Evolutionary conservation across 768 basidiomycete genomes (phyloP).

Genomic region (Guyanaporus albipodus): DNA sequence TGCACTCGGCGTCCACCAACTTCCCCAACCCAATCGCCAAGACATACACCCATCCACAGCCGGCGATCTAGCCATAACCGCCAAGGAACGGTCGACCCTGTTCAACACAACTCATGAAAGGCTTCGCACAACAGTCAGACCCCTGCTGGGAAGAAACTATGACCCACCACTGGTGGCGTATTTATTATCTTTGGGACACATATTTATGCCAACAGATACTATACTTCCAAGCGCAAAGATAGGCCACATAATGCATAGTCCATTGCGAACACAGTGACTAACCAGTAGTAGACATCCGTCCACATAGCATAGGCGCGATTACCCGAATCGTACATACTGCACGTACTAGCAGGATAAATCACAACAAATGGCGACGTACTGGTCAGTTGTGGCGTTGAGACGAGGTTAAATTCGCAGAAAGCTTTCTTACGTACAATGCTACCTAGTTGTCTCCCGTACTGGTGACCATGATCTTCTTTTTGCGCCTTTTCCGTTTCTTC

Average conservation of each 20-base stretch:
- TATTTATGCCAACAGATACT: constrained; percentile 20
- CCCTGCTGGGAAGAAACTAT: constrained; percentile 5
- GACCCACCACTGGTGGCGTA: constrained; percentile 8
- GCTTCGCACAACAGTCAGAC: constrained; percentile 13
- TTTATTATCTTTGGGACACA: constrained; percentile 11
- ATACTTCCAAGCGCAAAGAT: not conserved
- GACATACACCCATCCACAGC: constrained; percentile 10
- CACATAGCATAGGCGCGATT: not conserved
- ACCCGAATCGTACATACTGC: not conserved
- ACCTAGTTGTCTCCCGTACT: constrained; percentile 17
- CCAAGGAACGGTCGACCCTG: constrained; percentile 3
- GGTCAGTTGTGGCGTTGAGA: not conserved
- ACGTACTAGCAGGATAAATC: no score
- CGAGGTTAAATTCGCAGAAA: not conserved
- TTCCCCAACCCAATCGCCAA: constrained; percentile 16
- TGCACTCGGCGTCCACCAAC: constrained; percentile 11
- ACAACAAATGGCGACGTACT: constrained; percentile 4
- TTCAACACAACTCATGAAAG: constrained; percentile 18
- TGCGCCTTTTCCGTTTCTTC: constrained; percentile 52
- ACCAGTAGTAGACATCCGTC: not conserved
- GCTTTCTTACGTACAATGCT: constrained; percentile 14
- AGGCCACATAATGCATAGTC: not conserved
- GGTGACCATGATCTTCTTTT: constrained; percentile 44
- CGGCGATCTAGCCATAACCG: constrained; percentile 19
- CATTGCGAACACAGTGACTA: not conserved